These are phyloP conservation scores for Retiboletus fuscus DNA, from an alignment of 1,284 basidiomycete genomes.

Conservation along the genomic window DNA sequence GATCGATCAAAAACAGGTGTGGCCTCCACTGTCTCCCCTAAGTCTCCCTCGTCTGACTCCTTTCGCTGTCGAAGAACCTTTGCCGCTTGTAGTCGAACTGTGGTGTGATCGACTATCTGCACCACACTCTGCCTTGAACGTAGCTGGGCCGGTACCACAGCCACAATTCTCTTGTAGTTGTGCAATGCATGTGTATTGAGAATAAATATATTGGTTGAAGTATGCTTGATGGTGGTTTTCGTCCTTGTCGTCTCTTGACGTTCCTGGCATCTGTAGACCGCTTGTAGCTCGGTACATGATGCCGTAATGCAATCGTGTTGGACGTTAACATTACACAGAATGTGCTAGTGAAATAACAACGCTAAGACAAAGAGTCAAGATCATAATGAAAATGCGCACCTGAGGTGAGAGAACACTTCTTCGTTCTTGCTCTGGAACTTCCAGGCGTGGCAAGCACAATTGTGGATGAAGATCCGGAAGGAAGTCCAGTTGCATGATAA, in stretches of 20 bases:
- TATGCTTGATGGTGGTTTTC: neutral
- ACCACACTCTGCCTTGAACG: too few relatives aligned
- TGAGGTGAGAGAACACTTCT: neutral
- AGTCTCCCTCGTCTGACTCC: too few relatives aligned
- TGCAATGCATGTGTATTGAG: neutral
- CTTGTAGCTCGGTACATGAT: constrained; percentile 1
- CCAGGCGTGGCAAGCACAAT: neutral
- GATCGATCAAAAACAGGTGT: too few relatives aligned
- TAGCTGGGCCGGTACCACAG: neutral
- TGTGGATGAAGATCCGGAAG: neutral
- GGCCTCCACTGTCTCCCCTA: too few relatives aligned
- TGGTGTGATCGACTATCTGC: too few relatives aligned
- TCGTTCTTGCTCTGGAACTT: neutral
- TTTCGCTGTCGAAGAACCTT: too few relatives aligned
- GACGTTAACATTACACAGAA: neutral
- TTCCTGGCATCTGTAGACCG: constrained; percentile 1
- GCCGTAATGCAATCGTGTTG: neutral
- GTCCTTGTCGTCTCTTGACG: neutral
- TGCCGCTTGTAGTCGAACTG: too few relatives aligned
- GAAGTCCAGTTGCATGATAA: neutral
- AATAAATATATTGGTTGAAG: neutral
- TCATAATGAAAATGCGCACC: too few relatives aligned
- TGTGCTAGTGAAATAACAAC: too few relatives aligned
- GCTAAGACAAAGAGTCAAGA: too few relatives aligned
- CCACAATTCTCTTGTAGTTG: constrained; percentile 1